Evolutionary conservation across 306 rosid genomes (phyloP).

Genomic region (Cucumis cinereus): DNA sequence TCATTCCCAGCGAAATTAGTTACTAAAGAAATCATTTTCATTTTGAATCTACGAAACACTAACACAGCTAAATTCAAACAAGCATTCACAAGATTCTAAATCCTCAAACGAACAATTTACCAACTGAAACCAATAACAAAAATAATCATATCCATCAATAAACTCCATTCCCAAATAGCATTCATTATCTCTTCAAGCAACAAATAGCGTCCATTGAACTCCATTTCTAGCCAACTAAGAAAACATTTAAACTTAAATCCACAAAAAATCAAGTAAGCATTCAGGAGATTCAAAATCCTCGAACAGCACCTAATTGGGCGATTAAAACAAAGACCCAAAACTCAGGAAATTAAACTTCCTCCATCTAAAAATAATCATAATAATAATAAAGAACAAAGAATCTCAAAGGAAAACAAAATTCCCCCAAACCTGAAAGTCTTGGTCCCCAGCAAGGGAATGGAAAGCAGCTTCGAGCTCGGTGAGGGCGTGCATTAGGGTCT

Average conservation of each 20-base stretch:
- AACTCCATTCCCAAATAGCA: background rate
- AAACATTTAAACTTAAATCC: background rate
- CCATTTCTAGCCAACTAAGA: background rate
- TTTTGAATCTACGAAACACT: background rate
- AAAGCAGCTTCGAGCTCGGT: conserved; percentile 78
- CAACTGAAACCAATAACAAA: background rate
- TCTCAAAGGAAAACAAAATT: too few species aligned
- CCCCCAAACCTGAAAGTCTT: conserved; percentile 52
- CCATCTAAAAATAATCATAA: background rate
- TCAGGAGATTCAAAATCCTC: background rate
- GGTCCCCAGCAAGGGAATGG: conserved; percentile 47
- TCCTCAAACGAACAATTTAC: background rate
- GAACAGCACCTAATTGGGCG: background rate
- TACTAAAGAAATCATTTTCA: background rate
- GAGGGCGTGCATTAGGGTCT: conserved; percentile 84
- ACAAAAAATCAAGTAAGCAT: background rate
- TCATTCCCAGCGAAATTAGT: background rate
- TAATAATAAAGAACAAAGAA: background rate
- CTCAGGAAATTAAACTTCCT: background rate
- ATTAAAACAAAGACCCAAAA: background rate
- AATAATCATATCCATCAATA: background rate
- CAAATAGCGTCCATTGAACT: too few species aligned
- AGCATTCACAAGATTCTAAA: background rate
- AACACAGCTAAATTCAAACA: background rate
- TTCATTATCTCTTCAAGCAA: too few species aligned